These are phyloP conservation scores for Kuraishia capsulata DNA, from an alignment of 805 yeast genomes.

Conservation along the genomic window DNA sequence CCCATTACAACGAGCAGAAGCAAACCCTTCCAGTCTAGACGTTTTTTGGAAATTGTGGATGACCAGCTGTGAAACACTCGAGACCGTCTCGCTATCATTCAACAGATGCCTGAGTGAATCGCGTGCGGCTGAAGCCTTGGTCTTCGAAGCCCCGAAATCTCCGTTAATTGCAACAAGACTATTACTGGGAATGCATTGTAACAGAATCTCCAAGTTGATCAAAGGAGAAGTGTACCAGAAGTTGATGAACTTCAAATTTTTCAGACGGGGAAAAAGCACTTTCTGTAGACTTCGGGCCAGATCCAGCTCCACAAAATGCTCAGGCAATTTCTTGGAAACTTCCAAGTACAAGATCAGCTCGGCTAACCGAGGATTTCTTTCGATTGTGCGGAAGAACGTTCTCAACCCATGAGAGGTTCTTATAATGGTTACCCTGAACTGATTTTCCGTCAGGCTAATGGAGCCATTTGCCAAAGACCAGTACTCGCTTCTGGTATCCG, in stretches of 20 bases:
- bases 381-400: slow-evolving; percentile 11
- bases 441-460: too few species aligned
- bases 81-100: not conserved
- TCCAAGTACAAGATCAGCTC: slow-evolving; percentile 10
- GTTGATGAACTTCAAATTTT: slow-evolving; percentile 8
- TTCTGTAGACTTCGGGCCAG: slow-evolving; percentile 7
- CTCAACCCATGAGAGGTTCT: slow-evolving; percentile 14
- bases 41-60: slow-evolving; percentile 6
- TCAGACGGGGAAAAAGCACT: slow-evolving; percentile 7
- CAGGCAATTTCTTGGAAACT: slow-evolving; percentile 13
- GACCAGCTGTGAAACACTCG: slow-evolving; percentile 5
- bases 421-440: slow-evolving; percentile 7
- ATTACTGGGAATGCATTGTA: slow-evolving; percentile 3
- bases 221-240: slow-evolving; percentile 13
- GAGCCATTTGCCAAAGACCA: too few species aligned
- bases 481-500: slow-evolving; percentile 8
- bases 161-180: slow-evolving; percentile 8
- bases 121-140: too few species aligned
- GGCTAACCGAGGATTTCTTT: slow-evolving; percentile 4
- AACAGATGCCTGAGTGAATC: not conserved
- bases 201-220: slow-evolving; percentile 8
- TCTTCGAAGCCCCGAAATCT: slow-evolving; percentile 3
- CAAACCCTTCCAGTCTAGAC: slow-evolving; percentile 2
- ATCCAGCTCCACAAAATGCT: slow-evolving; percentile 14
- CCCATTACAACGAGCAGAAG: too few species aligned